Evolutionary conservation across 1,284 basidiomycete species (phyloP), one percentile per base, ranked within the genome.

Genomic region (Heliocybe sulcata): DNA sequence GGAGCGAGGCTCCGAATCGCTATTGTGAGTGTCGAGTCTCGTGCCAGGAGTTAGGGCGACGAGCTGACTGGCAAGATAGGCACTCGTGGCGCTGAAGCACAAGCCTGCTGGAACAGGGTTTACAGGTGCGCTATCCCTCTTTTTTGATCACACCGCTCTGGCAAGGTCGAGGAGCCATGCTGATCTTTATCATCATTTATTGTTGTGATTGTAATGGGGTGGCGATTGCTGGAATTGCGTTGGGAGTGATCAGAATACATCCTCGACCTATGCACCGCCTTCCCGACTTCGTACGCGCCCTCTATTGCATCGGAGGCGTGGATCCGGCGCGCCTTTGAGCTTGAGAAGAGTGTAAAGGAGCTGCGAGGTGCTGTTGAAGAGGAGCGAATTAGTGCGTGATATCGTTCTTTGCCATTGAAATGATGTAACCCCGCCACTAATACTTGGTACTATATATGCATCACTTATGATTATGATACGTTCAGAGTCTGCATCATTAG

Each of bases 301-400:
- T n/a, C n/a, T n/a, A n/a, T n/a, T n/a, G n/a, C n/a, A n/a, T n/a
- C 47, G 12, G 63, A 65, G 12, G 64, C 65, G 23, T 83, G 80
- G 80, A 73, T 72, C 54, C 66, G 60, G 2, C 73, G 72, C 54
- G 77, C 73, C 1, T 63, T 77, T n/a, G 62, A 66, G 22, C 65
- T 83, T 19, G 80, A 82, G 59, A 67, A 62, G 53, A 68, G 77
- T 29, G 62, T 74, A 33, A 61, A 61, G 3, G 66, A 62, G 51
- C 67, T 72, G 55, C 61, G 61, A 3, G 66, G 61, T 51, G 67
- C 72, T 54, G 70, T 72, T 51, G 75, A 77, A 16, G 60, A 63
- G 3, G 72, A 77, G 56, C 69, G 69, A 57, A 67, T 73, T 35
- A 73, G 80, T 80, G 58, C 38, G 73, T 64, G 20, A 16, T 9